These are phyloP conservation scores for Hysterangium stoloniferum DNA, from an alignment of 768 basidiomycete genomes.

Conservation along the genomic window DNA sequence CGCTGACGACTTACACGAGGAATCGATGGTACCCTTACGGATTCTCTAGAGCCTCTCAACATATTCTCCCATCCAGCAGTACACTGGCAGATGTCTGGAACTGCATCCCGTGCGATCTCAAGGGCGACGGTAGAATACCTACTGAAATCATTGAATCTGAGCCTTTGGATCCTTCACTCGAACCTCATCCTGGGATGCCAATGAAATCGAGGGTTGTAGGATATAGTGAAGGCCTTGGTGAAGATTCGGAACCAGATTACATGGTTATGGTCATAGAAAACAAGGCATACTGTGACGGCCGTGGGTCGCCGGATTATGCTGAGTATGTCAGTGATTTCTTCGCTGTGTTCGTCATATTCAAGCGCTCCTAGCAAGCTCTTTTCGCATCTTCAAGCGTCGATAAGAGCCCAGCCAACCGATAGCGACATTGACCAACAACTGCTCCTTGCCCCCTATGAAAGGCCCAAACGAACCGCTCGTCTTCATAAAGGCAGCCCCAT, in stretches of 20 bases:
- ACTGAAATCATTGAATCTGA: conserved; percentile 29
- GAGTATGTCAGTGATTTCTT: conserved; percentile 32
- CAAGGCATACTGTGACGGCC: conserved; percentile 48
- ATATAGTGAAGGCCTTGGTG: background rate
- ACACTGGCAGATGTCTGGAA: conserved; percentile 57
- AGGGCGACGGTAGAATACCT: conserved; percentile 32
- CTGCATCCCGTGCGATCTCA: conserved; percentile 55
- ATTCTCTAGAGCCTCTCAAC: conserved; percentile 57
- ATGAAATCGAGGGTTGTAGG: conserved; percentile 6
- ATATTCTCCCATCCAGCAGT: conserved; percentile 62
- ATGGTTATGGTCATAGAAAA: conserved; percentile 54
- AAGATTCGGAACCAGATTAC: conserved; percentile 2
- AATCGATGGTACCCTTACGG: conserved; percentile 54
- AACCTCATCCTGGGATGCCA: background rate
- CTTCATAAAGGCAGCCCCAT: conserved; percentile 36
- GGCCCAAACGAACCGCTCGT: conserved; percentile 18
- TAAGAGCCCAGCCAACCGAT: conserved; percentile 13
- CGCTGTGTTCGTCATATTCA: no score
- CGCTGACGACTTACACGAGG: conserved; percentile 52
- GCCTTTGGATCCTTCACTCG: background rate
- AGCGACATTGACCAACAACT: conserved; percentile 15
- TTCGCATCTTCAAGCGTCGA: conserved; percentile 29
- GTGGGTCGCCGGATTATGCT: conserved; percentile 45
- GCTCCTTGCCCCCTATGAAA: conserved; percentile 4
- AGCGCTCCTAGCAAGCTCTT: conserved; percentile 48